Evolutionary conservation across 176 grass and related monocot species (phyloP).

Genomic region (Paspalum vaginatum): DNA sequence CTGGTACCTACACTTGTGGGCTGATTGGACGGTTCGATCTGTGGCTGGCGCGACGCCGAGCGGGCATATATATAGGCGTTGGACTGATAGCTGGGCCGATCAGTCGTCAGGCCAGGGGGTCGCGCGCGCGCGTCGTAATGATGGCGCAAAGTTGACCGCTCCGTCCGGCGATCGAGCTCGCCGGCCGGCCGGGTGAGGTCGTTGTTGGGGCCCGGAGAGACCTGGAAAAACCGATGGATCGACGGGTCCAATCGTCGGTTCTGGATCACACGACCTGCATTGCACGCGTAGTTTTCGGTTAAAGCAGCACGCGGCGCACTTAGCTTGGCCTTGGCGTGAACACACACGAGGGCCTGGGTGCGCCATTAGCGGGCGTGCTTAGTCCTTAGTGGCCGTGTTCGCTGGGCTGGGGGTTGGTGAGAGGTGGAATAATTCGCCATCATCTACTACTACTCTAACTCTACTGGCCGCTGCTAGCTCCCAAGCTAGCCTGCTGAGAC

Average conservation of each 20-base stretch:
- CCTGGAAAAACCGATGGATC: not conserved
- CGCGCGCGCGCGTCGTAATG: slow-evolving; percentile 12
- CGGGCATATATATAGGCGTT: slow-evolving; percentile 35
- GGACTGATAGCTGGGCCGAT: not conserved
- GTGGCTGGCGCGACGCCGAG: not conserved
- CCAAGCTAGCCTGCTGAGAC: not conserved
- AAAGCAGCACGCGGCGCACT: slow-evolving; percentile 32
- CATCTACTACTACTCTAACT: not conserved
- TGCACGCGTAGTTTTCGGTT: slow-evolving; percentile 40
- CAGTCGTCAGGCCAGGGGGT: not conserved
- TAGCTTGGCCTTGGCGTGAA: not conserved
- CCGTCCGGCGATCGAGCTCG: not conserved
- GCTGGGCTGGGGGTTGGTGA: slow-evolving; percentile 23
- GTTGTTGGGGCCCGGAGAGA: not conserved
- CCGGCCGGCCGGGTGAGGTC: not conserved
- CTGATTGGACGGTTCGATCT: not conserved
- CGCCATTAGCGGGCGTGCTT: slow-evolving; percentile 60
- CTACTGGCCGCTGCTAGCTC: too few species aligned
- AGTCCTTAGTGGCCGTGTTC: slow-evolving; percentile 38
- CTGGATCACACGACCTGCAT: slow-evolving; percentile 19
- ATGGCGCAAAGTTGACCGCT: slow-evolving; percentile 45
- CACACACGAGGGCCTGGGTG: slow-evolving; percentile 4
- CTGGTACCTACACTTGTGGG: not conserved
- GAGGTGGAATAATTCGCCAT: slow-evolving; percentile 5
- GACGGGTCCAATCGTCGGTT: slow-evolving; percentile 10